Evolutionary conservation across 2,329 filamentous ascomycete species (phyloP).

Genomic region (Fusarium sp.): DNA sequence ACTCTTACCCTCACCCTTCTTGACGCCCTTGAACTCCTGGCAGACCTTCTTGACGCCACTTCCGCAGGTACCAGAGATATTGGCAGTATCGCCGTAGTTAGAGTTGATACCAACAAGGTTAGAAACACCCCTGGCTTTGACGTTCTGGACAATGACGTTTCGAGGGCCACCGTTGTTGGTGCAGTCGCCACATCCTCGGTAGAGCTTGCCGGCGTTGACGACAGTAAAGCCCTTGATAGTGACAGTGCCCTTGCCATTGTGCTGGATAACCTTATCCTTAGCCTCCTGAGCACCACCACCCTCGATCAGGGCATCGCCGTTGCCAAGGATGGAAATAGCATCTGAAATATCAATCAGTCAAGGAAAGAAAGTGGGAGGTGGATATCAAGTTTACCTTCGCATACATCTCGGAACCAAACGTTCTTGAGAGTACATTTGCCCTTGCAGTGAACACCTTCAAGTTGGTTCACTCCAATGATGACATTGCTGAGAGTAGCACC

Average conservation of each 20-base stretch:
- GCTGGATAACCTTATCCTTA: constrained; percentile 1
- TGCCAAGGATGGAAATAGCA: background rate
- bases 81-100: constrained; percentile 25
- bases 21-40: constrained; percentile 21
- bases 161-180: constrained; percentile 25
- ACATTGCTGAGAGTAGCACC: constrained; percentile 62
- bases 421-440: constrained; percentile 53
- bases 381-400: background rate
- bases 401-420: constrained; percentile 5
- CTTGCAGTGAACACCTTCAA: constrained; percentile 62
- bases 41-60: constrained; percentile 22
- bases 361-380: background rate
- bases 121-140: background rate
- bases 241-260: background rate
- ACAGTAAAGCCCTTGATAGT: background rate
- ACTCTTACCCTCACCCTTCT: background rate
- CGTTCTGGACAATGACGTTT: constrained; percentile 18
- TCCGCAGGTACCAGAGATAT: constrained; percentile 11
- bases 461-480: constrained; percentile 63
- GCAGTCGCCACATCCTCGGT: background rate
- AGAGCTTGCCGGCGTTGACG: background rate
- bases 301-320: background rate
- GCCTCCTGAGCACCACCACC: constrained; percentile 28
- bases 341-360: background rate
- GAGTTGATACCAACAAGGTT: constrained; percentile 27